phyloP scores from a whole-genome alignment of 108 stramenopile genomes.

The Cyclotella distinguenda region DNA sequence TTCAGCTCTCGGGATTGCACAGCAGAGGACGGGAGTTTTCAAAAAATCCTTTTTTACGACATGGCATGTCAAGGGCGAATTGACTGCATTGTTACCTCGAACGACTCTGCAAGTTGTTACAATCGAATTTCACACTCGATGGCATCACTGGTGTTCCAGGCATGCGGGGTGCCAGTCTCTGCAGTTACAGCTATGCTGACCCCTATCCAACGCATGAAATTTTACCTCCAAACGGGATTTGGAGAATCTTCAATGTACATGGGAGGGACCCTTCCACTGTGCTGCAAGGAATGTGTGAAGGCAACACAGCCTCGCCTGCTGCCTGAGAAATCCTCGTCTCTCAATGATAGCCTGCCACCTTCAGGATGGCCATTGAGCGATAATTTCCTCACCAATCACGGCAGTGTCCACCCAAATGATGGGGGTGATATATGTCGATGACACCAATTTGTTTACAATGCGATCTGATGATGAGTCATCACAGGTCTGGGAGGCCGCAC shows the following conservation, averaged over 20 bases:
- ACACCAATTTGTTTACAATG: conserved; percentile 1
- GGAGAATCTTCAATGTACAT: conserved; percentile 3
- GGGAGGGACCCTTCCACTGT: not conserved
- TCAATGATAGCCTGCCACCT: not conserved
- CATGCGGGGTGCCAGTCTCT: not conserved
- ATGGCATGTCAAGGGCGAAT: not conserved
- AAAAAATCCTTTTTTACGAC: conserved; percentile 1
- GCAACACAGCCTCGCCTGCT: conserved; percentile 2
- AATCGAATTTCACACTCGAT: conserved; percentile 5
- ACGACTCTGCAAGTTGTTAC: not conserved
- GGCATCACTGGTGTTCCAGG: conserved; percentile 8
- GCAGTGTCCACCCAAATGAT: not conserved
- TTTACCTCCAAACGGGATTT: not conserved
- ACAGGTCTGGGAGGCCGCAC: not conserved
- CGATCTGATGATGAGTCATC: not conserved
- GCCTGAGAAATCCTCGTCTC: conserved; percentile 5
- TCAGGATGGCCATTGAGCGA: conserved; percentile 1
- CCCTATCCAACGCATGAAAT: conserved; percentile 8
- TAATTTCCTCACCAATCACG: not conserved
- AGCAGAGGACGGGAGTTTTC: conserved; percentile 4
- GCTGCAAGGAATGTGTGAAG: conserved; percentile 13
- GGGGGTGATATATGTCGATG: conserved; percentile 5
- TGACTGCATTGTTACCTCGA: not conserved
- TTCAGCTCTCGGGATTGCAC: conserved; percentile 4
- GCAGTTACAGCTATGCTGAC: conserved; percentile 1